Evolutionary conservation across 805 yeast genomes (phyloP), one percentile per base, ranked within the genome.

Genomic region (Starmerella stigmatis): DNA sequence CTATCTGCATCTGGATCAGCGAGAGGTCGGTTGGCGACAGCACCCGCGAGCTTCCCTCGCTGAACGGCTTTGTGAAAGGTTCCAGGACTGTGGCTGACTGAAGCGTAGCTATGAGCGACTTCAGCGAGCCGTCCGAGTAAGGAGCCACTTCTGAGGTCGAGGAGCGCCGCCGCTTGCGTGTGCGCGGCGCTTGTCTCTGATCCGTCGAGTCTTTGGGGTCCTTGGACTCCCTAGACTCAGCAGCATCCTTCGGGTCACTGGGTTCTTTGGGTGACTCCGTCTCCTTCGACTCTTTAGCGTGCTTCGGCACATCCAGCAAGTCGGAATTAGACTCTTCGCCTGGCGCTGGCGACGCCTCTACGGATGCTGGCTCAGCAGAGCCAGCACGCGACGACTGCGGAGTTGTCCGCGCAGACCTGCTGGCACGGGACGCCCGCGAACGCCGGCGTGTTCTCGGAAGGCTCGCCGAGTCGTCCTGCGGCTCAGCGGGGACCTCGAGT

Each of bases 351-450:
- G 30, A 23, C 13, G 30, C 27, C 15, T 32, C 39, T 6, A 29
- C 35, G 7, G 38, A 11, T 4, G 34, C 43, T 2, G 41, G 33
- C 21, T 46, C 49, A 12, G 21, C 29, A 5, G 40, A 36, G 6
- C 30, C 9, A 5, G 29, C 40, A 10, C 40, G 40, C 4, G 40
- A 36, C 16, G 40, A 23, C 15, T 36, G 40, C 4, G 49, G 49
- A 5, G 49, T 42, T 4, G 43, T 31, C 17, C 46, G 34, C 15
- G 40, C 44, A 4, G 49, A 37, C 8, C 46, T 15, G 17, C 41
- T 21, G 2, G 45, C 27, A 4, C 48, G 34, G 2, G 42, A 15
- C 3, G 40, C 40, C n/a, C 40, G 40, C 4, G 40, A 36, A 29
- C 40, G 25, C 12, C 40, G 40, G 15, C 40, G 40, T 4, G 40